Percentiles rank a stretch among this genome's conserved stretches.
Conservation (phyloP, 192 early-diverging fungal species). For the Chytriomyces confervae region DNA sequence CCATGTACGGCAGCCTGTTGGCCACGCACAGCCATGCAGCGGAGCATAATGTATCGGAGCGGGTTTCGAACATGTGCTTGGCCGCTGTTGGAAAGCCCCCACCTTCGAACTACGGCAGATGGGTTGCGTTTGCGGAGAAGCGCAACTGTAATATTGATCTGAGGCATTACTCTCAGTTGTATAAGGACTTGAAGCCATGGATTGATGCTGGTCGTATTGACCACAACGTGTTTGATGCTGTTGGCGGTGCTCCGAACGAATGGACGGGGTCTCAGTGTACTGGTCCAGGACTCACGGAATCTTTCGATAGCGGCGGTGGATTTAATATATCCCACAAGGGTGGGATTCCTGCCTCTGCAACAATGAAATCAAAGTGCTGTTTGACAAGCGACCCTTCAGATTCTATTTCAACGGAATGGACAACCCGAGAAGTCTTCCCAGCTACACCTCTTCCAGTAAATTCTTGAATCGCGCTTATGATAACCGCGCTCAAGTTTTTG, state of each 20-base stretch:
- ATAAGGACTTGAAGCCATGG: background rate
- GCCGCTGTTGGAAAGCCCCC: background rate
- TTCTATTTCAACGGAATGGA: background rate
- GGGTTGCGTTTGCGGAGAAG: background rate
- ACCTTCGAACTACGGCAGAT: background rate
- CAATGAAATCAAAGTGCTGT: background rate
- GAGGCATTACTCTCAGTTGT: background rate
- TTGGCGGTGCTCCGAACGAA: background rate
- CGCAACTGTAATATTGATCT: background rate
- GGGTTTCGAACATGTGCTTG: too few relatives aligned
- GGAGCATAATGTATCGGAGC: too few relatives aligned
- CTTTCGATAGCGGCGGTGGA: background rate
- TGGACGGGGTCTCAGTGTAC: background rate
- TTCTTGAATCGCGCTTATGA: background rate
- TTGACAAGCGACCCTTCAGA: background rate
- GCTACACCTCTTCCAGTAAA: background rate
- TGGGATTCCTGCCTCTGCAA: background rate
- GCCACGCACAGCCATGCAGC: too few relatives aligned
- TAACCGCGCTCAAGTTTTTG: background rate
- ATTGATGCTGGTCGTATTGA: background rate
- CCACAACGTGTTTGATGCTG: background rate
- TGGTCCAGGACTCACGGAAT: background rate
- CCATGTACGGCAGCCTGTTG: too few relatives aligned
- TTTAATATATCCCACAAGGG: background rate
- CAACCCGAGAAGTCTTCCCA: background rate